Evolutionary conservation across 441 rosid species (phyloP), one percentile per base, ranked within the genome.

Genomic region (Hura crepitans): DNA sequence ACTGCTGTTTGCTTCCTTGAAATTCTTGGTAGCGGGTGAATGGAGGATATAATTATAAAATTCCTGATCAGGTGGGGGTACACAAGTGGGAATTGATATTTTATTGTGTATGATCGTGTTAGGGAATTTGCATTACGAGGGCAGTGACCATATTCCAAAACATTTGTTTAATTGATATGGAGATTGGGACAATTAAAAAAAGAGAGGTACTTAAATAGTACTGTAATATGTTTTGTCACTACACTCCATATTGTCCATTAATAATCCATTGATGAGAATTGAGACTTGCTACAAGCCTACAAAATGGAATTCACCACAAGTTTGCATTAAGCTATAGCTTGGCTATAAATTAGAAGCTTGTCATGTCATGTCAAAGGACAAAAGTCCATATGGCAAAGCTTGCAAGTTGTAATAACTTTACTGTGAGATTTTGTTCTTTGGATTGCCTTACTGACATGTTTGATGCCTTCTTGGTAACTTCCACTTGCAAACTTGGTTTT

Each of bases 121-220:
- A 74, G 72, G 78, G 59, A 62, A 74, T 77, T 83, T 57, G 65
- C 74, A 75, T 54, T 57, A 17, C 66, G n/a, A 68, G 71, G 37
- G 72, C 47, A 54, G 74, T 78, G 79, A 63, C 72, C 81, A 67
- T 69, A 71, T 74, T 74, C 73, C 60, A 47, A 69, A 73, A 49
- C 25, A 50, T 11, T 60, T 39, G 37, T 51, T 73, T 51, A 62
- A 27, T 39, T 31, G 30, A 45, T 14, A 9, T 13, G 53, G 61
- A 18, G 5, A 33, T 63, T 58, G 46, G 22, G 28, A 15, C n/a
- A 2, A 43, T 4, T 58, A 33, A 49, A 20, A 37, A 62, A 70
- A 43, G 60, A 20, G 47, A 70, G 70, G 69, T 71, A 69, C 77
- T 65, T 5, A 66, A 65, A 65, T 27, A 54, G 63, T 70, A 70